phyloP scores from a whole-genome alignment of 768 basidiomycete genomes.

The Tylopilus balloui region DNA sequence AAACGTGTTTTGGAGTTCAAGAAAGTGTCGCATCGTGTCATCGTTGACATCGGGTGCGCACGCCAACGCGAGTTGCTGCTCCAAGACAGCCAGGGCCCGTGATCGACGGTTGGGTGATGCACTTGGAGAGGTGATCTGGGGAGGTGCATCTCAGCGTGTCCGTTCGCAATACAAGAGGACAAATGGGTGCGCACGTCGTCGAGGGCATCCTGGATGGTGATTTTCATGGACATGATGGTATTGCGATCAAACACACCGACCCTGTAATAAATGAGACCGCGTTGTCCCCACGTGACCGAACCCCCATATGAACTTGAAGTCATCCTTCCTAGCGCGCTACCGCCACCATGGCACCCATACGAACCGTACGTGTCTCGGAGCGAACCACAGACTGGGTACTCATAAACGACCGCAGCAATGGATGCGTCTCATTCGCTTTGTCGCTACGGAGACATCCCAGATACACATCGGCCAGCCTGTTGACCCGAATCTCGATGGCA shows the following conservation, averaged over 20 bases:
- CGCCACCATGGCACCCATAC: constrained; percentile 52
- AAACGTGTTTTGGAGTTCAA: constrained; percentile 71
- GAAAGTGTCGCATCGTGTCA: constrained; percentile 49
- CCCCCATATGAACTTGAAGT: neutral
- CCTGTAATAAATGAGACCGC: constrained; percentile 16
- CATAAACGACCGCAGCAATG: constrained; percentile 36
- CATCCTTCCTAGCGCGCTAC: constrained; percentile 2
- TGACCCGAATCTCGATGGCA: constrained; percentile 62
- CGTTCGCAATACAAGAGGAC: neutral
- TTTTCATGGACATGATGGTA: constrained; percentile 36
- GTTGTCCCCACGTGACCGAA: constrained; percentile 30
- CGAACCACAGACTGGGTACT: neutral
- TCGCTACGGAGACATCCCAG: constrained; percentile 66
- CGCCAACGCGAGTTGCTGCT: constrained; percentile 50
- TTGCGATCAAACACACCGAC: neutral
- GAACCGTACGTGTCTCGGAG: constrained; percentile 39
- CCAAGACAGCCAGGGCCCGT: constrained; percentile 52
- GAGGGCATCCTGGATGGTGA: constrained; percentile 53
- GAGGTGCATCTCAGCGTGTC: constrained; percentile 11
- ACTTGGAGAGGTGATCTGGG: constrained; percentile 61
- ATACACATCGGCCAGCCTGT: constrained; percentile 79
- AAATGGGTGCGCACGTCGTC: constrained; percentile 53
- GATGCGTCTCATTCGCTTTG: constrained; percentile 79
- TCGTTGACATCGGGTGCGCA: constrained; percentile 41
- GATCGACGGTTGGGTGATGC: constrained; percentile 49